Evolutionary conservation across 2,329 filamentous ascomycete species (phyloP).

Genomic region (Cryphonectria radicalis): DNA sequence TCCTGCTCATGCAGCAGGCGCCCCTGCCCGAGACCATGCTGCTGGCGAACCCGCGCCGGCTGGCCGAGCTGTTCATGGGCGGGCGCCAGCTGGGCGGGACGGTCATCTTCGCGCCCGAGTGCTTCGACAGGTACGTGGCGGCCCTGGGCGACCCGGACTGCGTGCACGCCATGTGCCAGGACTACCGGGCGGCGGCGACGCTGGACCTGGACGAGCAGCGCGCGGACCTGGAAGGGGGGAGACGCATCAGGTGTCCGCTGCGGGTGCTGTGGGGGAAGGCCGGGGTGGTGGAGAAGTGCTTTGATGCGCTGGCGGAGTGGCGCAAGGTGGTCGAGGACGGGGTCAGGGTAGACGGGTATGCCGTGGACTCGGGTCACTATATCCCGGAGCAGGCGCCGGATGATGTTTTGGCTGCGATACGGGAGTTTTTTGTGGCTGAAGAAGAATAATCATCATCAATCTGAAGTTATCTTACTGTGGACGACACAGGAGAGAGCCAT

Average conservation of each 20-base stretch:
- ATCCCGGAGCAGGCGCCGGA: conserved; percentile 56
- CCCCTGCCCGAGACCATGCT: conserved; percentile 57
- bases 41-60: conserved; percentile 41
- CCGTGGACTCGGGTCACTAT: conserved; percentile 53
- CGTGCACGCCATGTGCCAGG: conserved; percentile 57
- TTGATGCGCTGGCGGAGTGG: conserved; percentile 57
- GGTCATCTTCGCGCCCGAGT: conserved; percentile 40
- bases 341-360: conserved; percentile 44
- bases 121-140: conserved; percentile 47
- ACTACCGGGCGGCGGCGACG: conserved; percentile 58
- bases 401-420: conserved; percentile 47
- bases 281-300: conserved; percentile 53
- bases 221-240: conserved; percentile 47
- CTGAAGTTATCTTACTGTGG: too few species aligned
- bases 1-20: conserved; percentile 57
- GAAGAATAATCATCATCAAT: too few species aligned
- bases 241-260: conserved; percentile 50
- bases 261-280: conserved; percentile 55
- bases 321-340: conserved; percentile 45
- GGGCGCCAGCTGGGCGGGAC: conserved; percentile 42
- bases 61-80: conserved; percentile 49
- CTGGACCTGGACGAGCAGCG: conserved; percentile 56
- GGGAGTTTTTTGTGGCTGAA: conserved; percentile 39
- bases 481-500: too few species aligned
- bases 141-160: conserved; percentile 46